These are phyloP conservation scores for Fusarium napiforme DNA, from an alignment of 2,329 filamentous ascomycete genomes.

Conservation along the genomic window DNA sequence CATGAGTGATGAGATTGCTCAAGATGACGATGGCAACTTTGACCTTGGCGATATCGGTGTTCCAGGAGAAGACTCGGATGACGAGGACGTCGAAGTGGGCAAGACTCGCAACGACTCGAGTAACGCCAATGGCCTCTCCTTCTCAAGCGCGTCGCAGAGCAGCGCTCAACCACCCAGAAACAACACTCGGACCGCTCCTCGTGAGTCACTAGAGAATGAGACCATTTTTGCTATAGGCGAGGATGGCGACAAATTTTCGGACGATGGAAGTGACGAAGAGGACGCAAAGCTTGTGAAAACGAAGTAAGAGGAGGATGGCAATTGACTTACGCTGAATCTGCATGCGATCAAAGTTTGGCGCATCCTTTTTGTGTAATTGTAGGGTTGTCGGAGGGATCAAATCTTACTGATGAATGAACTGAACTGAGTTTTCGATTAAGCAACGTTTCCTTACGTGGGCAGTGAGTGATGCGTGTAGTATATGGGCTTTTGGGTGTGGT, in stretches of 20 bases:
- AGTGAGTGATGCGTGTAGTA: conserved; percentile 7
- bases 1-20: conserved; percentile 98
- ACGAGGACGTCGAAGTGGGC: conserved; percentile 65
- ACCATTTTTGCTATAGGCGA: conserved; percentile 96
- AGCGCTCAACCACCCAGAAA: conserved; percentile 38
- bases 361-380: conserved; percentile 38
- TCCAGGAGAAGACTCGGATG: conserved; percentile 67
- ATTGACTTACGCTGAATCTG: conserved; percentile 6
- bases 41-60: conserved; percentile 94
- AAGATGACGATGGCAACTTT: conserved; percentile 95
- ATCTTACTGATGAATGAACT: conserved; percentile 37
- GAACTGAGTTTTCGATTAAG: conserved; percentile 22
- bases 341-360: neutral
- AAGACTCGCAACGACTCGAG: conserved; percentile 43
- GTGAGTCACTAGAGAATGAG: conserved; percentile 79
- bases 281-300: conserved; percentile 66
- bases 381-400: conserved; percentile 20
- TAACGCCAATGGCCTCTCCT: conserved; percentile 42
- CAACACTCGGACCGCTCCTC: conserved; percentile 53
- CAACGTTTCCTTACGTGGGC: neutral
- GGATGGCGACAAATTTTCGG: conserved; percentile 83
- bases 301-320: conserved; percentile 48
- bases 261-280: conserved; percentile 68
- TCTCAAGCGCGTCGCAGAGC: conserved; percentile 39
- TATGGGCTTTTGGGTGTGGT: neutral